Evolutionary conservation across 2,329 filamentous ascomycete species (phyloP).

Genomic region (Sporothrix globosa): DNA sequence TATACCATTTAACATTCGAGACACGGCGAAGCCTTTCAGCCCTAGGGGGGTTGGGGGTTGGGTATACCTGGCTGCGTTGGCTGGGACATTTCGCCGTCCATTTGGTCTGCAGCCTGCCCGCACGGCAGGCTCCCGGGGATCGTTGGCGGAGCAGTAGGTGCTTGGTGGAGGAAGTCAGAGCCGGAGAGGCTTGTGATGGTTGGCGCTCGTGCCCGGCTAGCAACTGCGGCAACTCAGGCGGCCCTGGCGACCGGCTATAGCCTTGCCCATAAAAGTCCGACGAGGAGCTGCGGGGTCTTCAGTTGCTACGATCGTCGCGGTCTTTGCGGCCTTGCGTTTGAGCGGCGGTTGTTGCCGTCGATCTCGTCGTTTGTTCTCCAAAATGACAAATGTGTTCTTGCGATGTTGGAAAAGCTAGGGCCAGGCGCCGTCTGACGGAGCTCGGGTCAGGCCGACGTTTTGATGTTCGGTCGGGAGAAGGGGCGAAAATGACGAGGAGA

Average conservation of each 20-base stretch:
- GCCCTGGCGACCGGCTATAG: conserved; percentile 18
- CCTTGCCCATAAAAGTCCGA: conserved; percentile 26
- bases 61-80: conserved; percentile 36
- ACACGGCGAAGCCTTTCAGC: too few species aligned
- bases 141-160: neutral
- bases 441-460: conserved; percentile 18
- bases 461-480: conserved; percentile 1
- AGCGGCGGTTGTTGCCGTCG: neutral
- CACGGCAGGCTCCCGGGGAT: neutral
- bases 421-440: neutral
- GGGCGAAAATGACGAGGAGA: neutral
- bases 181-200: too few species aligned
- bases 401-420: conserved; percentile 16
- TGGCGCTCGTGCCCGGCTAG: conserved; percentile 25
- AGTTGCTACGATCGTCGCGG: neutral
- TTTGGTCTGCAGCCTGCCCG: conserved; percentile 29
- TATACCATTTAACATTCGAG: neutral
- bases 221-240: conserved; percentile 24
- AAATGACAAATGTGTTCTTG: conserved; percentile 4
- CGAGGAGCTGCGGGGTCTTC: neutral
- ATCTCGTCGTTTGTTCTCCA: neutral
- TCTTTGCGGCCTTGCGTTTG: neutral
- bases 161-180: too few species aligned
- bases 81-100: conserved; percentile 37
- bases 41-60: neutral